Base-by-base conservation (phyloP, 1,139 yeast genomes). In the Nadsonia commutata region DNA sequence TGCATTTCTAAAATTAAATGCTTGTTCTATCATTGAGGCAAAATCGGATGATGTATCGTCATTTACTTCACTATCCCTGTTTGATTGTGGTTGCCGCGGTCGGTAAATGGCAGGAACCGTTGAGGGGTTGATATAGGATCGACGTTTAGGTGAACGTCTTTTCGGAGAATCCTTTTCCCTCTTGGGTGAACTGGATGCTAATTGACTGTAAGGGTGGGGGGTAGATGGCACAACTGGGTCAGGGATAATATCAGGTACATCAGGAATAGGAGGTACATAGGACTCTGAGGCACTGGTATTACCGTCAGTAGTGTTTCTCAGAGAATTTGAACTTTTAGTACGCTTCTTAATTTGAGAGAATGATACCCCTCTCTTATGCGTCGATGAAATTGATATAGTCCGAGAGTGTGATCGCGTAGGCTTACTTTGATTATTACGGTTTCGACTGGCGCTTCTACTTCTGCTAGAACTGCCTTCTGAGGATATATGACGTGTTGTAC, bases 361-460 rank as follows among this genome's bases (percentile, higher is more conserved):
- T 4, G 47, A 39, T 13, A 46, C 48, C 9, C 48, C 45, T 11
- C 45, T 37, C 13, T 45, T 45, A 43, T 45, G 47, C 11, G 46
- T 40, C 7, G 48, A 41, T 8, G 46, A 27, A 4, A 45, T 47
- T 16, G 47, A 45, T 17, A 41, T 41, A 8, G 38, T n/a, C 13
- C 43, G 21, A 0, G 44, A 41, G 31, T 40, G 31, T 16, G 23
- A 18, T 8, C 43, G 39, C 7, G 37, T 11, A 9, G 38, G n/a
- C 17, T 13, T 36, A 3, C 17, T 18, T 8, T 31, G 38, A 16
- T 33, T 22, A 19, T n/a, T 42, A 31, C 36, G 33, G 23, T 36
- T 33, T 8, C 36, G 18, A 31, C 37, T 33, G 17, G 39, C 39
- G 33, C 22, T 42, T 33, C 31, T 40, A 1, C 38, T 36, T 22